Percentiles rank a stretch among this genome's conserved stretches.
These are phyloP conservation scores for Babesia divergens DNA, from an alignment of 169 alveolate species.

Conservation along the genomic window DNA sequence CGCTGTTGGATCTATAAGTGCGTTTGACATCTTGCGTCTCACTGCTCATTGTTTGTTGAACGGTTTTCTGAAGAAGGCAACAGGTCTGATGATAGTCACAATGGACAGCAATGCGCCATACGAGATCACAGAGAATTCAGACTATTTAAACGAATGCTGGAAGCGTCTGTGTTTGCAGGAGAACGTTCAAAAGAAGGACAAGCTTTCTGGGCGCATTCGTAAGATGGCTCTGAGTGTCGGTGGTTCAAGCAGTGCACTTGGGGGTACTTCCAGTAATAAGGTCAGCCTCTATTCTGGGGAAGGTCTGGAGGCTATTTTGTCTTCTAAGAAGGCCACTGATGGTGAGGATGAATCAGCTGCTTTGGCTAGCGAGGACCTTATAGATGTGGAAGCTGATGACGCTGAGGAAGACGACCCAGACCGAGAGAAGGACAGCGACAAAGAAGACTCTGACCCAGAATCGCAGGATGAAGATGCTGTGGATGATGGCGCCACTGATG, in stretches of 20 bases:
- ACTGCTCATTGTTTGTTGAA: conserved; percentile 50
- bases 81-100: conserved; percentile 54
- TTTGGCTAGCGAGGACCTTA: conserved; percentile 56
- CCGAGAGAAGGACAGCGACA: conserved; percentile 69
- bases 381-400: conserved; percentile 61
- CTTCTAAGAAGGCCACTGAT: not conserved
- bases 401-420: conserved; percentile 64
- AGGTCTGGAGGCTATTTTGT: conserved; percentile 62
- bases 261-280: conserved; percentile 30
- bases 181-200: conserved; percentile 43
- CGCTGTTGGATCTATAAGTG: conserved; percentile 22
- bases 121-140: conserved; percentile 49
- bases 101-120: conserved; percentile 56
- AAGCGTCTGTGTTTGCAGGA: conserved; percentile 35
- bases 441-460: conserved; percentile 45
- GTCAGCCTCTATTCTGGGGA: conserved; percentile 32
- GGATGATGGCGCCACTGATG: conserved; percentile 1
- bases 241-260: conserved; percentile 9
- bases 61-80: conserved; percentile 30
- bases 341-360: conserved; percentile 21
- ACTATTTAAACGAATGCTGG: conserved; percentile 59
- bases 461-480: conserved; percentile 45
- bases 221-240: conserved; percentile 47
- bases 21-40: conserved; percentile 22
- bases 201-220: conserved; percentile 40